Percentiles rank a stretch among this genome's conserved stretches.
Conservation (phyloP, 306 rosid genomes). For the Nissolia schottii region DNA sequence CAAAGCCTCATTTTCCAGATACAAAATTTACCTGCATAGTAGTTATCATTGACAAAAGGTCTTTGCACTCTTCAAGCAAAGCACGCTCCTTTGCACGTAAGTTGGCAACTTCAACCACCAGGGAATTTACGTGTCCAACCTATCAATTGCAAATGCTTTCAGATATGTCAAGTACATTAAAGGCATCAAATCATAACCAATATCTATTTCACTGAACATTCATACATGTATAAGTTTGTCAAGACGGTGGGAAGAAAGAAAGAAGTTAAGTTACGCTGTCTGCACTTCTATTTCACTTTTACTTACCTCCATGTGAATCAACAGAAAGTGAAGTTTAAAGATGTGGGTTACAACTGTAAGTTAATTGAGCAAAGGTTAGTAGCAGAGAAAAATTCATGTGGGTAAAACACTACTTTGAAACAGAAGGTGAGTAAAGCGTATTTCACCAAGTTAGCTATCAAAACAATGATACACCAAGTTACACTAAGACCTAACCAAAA, state of each 20-base stretch:
- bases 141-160: constrained; percentile 39
- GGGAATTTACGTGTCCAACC: constrained; percentile 69
- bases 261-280: not conserved
- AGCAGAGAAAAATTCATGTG: not conserved
- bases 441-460: not conserved
- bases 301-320: not conserved
- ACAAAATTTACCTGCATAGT: constrained; percentile 61
- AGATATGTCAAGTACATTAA: constrained; percentile 3
- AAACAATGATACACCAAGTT: not conserved
- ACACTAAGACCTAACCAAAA: not conserved
- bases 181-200: not conserved
- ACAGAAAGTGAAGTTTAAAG: not conserved
- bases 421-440: not conserved
- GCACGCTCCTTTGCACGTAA: constrained; percentile 64
- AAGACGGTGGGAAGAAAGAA: not conserved
- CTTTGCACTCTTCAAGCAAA: constrained; percentile 73
- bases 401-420: not conserved
- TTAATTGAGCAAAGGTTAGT: not conserved
- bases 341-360: not conserved
- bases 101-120: constrained; percentile 60
- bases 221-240: not conserved
- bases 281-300: not conserved
- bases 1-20: not conserved
- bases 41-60: constrained; percentile 60
- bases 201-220: not conserved